Evolutionary conservation across 805 yeast species (phyloP).

Genomic region (Zygoascus biomembranicola): DNA sequence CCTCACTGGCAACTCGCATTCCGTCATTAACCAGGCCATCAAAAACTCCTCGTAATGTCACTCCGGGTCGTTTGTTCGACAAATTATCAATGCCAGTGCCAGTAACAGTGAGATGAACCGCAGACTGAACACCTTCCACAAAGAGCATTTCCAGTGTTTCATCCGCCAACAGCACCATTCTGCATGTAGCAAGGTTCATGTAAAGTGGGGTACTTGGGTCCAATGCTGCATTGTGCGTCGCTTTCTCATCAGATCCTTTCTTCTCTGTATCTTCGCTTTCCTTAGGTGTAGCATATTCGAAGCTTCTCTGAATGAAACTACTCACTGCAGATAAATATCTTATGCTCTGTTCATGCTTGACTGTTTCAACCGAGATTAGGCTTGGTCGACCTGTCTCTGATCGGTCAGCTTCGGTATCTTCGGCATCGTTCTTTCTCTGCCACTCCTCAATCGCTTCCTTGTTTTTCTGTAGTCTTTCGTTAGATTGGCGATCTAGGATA

Average conservation of each 20-base stretch:
- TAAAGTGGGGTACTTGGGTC: conserved; percentile 72
- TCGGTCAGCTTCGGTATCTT: neutral
- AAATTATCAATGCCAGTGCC: conserved; percentile 31
- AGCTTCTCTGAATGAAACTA: conserved; percentile 75
- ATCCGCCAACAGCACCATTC: conserved; percentile 92
- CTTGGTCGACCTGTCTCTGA: neutral
- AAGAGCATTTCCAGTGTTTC: conserved; percentile 87
- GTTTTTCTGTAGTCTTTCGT: conserved; percentile 40
- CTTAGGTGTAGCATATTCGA: conserved; percentile 60
- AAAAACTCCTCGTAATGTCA: conserved; percentile 68
- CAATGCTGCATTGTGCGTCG: conserved; percentile 65
- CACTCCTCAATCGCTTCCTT: conserved; percentile 3
- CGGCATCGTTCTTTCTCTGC: neutral
- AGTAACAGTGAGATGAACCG: conserved; percentile 46
- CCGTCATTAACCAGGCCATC: conserved; percentile 91
- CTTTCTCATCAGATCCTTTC: conserved; percentile 6
- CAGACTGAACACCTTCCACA: conserved; percentile 53
- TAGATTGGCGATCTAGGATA: conserved; percentile 47
- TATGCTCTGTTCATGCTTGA: conserved; percentile 27
- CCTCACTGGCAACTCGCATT: conserved; percentile 80
- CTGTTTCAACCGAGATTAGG: conserved; percentile 1
- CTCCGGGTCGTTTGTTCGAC: conserved; percentile 18
- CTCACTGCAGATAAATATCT: conserved; percentile 82
- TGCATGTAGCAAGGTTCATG: conserved; percentile 75
- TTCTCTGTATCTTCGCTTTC: conserved; percentile 5